Conservation (phyloP, 176 grass and related monocot species). For the Tillandsia leiboldiana region DNA sequence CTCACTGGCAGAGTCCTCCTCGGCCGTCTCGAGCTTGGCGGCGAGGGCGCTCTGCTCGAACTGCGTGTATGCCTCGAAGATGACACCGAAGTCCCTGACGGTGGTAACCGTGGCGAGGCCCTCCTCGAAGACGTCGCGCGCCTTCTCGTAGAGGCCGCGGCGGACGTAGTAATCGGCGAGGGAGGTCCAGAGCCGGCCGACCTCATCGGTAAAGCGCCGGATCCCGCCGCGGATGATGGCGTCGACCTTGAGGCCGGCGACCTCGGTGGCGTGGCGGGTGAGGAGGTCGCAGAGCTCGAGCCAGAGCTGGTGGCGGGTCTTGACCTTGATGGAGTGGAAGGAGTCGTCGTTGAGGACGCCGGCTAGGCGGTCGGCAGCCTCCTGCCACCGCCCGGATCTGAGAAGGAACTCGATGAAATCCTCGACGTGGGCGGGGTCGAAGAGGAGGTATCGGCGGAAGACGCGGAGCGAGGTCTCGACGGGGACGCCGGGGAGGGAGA, state of each 20-base stretch:
- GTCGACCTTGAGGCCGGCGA: conserved; percentile 62
- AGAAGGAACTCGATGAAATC: conserved; percentile 75
- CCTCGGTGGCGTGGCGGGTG: conserved; percentile 71
- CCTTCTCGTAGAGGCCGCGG: conserved; percentile 63
- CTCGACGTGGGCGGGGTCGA: conserved; percentile 70
- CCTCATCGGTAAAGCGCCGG: conserved; percentile 65
- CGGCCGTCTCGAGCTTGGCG: conserved; percentile 61
- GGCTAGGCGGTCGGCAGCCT: conserved; percentile 52
- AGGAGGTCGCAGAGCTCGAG: conserved; percentile 69
- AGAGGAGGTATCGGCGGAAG: conserved; percentile 73
- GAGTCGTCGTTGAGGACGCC: conserved; percentile 53
- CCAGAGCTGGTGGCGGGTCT: conserved; percentile 81
- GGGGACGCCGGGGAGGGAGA: conserved; percentile 48
- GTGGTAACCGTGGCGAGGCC: conserved; percentile 58
- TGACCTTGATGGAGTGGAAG: conserved; percentile 75
- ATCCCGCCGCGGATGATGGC: conserved; percentile 63
- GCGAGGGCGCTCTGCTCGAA: conserved; percentile 80
- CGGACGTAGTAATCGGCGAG: conserved; percentile 69
- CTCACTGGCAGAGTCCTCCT: conserved; percentile 23
- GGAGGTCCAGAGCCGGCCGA: conserved; percentile 72
- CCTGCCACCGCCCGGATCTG: conserved; percentile 51
- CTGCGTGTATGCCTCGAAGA: conserved; percentile 69
- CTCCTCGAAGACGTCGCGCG: conserved; percentile 66
- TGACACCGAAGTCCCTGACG: conserved; percentile 70
- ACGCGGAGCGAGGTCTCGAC: conserved; percentile 76